phyloP scores from a whole-genome alignment of 352 stramenopile genomes.

The Globisporangium cylindrosporum region DNA sequence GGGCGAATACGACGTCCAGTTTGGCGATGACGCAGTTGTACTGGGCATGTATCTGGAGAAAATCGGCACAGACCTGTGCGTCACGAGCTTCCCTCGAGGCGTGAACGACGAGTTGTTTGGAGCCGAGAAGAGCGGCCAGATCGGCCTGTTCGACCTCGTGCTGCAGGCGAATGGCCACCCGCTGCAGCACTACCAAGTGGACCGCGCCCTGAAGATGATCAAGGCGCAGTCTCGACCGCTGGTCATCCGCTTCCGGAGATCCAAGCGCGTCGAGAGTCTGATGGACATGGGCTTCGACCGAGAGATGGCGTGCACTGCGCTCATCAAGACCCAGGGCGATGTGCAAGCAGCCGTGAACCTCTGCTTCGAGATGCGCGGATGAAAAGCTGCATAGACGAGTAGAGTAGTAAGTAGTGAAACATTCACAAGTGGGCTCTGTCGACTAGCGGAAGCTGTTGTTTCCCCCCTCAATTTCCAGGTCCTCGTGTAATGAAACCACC shows the following conservation, averaged over 20 bases:
- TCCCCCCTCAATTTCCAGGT: no score
- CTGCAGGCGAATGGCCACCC: slow-evolving; percentile 80
- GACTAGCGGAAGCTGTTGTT: no score
- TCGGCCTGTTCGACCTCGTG: slow-evolving; percentile 66
- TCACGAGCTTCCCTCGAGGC: slow-evolving; percentile 72
- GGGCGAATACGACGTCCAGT: slow-evolving; percentile 80
- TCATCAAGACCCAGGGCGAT: slow-evolving; percentile 52
- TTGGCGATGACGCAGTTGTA: slow-evolving; percentile 61
- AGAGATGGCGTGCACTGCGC: slow-evolving; percentile 45
- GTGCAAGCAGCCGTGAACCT: slow-evolving; percentile 64
- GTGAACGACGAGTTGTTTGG: slow-evolving; percentile 65
- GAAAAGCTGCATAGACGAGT: slow-evolving; percentile 9
- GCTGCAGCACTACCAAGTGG: slow-evolving; percentile 79
- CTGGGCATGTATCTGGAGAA: slow-evolving; percentile 84
- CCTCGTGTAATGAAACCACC: no score
- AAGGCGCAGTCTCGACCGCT: slow-evolving; percentile 75
- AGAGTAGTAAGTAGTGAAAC: no score
- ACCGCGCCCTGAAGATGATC: slow-evolving; percentile 84
- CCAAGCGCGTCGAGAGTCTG: slow-evolving; percentile 58
- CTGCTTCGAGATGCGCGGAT: slow-evolving; percentile 49
- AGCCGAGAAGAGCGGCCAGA: slow-evolving; percentile 75
- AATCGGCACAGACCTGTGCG: slow-evolving; percentile 66
- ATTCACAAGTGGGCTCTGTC: no score
- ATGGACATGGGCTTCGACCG: slow-evolving; percentile 72
- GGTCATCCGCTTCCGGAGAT: slow-evolving; percentile 74